Percentiles rank a stretch among this genome's conserved stretches.
These are phyloP conservation scores for Coemansia interrupta DNA, from an alignment of 192 early-diverging fungal genomes.

Conservation along the genomic window DNA sequence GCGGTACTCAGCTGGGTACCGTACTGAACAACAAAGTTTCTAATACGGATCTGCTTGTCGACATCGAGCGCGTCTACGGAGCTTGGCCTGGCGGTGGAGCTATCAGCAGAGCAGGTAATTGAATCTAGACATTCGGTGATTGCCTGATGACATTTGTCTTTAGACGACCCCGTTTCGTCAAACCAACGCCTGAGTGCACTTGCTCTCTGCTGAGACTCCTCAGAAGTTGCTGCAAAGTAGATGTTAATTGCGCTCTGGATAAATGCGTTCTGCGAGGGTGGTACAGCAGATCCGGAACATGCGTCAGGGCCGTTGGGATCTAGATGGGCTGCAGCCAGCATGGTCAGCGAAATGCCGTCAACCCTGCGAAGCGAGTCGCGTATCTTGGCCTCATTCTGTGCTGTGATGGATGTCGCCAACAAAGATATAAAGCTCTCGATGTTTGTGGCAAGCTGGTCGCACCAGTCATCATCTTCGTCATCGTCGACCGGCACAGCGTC, in stretches of 20 bases:
- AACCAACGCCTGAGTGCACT: background rate
- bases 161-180: no score
- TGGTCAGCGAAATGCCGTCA: slow-evolving; percentile 17
- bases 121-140: background rate
- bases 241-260: slow-evolving; percentile 27
- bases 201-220: slow-evolving; percentile 4
- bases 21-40: slow-evolving; percentile 34
- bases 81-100: no score
- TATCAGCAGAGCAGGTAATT: background rate
- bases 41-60: slow-evolving; percentile 7
- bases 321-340: slow-evolving; percentile 12
- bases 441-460: slow-evolving; percentile 23
- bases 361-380: slow-evolving; percentile 21
- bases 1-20: slow-evolving; percentile 21
- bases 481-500: slow-evolving; percentile 1
- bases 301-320: background rate
- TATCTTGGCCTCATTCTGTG: slow-evolving; percentile 30
- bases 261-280: slow-evolving; percentile 8
- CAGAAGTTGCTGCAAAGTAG: slow-evolving; percentile 30
- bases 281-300: background rate
- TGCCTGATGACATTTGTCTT: no score
- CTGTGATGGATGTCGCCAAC: slow-evolving; percentile 14
- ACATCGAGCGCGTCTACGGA: background rate
- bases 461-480: slow-evolving; percentile 1
- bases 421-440: slow-evolving; percentile 27